These are phyloP conservation scores for Suhomyces ambrosiae DNA, from an alignment of 1,139 yeast genomes.

Conservation along the genomic window DNA sequence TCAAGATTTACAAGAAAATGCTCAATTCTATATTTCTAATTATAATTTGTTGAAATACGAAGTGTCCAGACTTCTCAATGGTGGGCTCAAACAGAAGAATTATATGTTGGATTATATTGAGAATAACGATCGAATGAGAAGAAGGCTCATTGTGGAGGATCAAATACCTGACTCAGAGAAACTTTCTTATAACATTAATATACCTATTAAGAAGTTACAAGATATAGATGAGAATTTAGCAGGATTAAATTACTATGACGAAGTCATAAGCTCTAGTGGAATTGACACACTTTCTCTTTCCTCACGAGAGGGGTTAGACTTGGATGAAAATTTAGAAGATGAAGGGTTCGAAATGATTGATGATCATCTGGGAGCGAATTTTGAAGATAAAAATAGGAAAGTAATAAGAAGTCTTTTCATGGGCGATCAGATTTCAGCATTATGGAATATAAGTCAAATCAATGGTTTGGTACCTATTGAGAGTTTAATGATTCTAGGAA, in stretches of 20 bases:
- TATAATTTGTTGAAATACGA: slow-evolving; percentile 52
- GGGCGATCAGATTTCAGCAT: slow-evolving; percentile 68
- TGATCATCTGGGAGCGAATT: slow-evolving; percentile 31
- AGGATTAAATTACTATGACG: slow-evolving; percentile 9
- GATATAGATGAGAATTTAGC: slow-evolving; percentile 4
- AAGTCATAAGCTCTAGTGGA: slow-evolving; percentile 17
- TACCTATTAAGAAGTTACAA: slow-evolving; percentile 37
- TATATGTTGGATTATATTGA: slow-evolving; percentile 68
- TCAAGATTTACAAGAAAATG: slow-evolving; percentile 67
- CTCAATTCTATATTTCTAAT: slow-evolving; percentile 48
- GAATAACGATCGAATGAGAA: slow-evolving; percentile 66
- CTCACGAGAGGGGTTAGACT: slow-evolving; percentile 15
- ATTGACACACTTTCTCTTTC: slow-evolving; percentile 33
- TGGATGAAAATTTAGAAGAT: slow-evolving; percentile 21
- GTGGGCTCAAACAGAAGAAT: slow-evolving; percentile 21
- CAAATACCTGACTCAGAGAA: slow-evolving; percentile 48
- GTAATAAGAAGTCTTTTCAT: slow-evolving; percentile 66
- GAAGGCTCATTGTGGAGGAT: slow-evolving; percentile 55
- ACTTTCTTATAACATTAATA: slow-evolving; percentile 40
- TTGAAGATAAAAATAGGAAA: slow-evolving; percentile 73
- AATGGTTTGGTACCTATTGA: slow-evolving; percentile 74
- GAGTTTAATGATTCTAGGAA: slow-evolving; percentile 71
- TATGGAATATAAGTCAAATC: slow-evolving; percentile 78
- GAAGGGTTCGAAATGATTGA: slow-evolving; percentile 50
- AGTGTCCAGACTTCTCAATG: slow-evolving; percentile 37